phyloP scores from a whole-genome alignment of 352 stramenopile genomes.

The Pythium oligandrum region DNA sequence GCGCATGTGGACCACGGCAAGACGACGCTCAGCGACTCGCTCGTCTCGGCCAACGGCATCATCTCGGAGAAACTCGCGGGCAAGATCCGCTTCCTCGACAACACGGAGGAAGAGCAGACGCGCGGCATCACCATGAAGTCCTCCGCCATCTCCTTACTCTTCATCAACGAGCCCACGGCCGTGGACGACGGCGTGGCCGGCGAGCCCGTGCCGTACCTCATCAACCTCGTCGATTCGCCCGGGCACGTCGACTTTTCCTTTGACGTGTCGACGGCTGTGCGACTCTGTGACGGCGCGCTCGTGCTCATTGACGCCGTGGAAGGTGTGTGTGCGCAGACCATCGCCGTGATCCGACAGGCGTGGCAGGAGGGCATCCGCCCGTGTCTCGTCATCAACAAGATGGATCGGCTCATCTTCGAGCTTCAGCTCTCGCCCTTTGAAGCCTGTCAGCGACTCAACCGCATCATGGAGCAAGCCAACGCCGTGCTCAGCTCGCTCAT shows the following conservation, averaged over 20 bases:
- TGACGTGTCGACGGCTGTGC: constrained; percentile 93
- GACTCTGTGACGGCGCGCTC: constrained; percentile 92
- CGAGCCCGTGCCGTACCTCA: constrained; percentile 64
- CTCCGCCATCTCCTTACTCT: constrained; percentile 93
- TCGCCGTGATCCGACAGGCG: constrained; percentile 92
- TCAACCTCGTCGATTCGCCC: constrained; percentile 95
- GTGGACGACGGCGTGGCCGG: constrained; percentile 17
- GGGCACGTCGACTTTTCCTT: constrained; percentile 96
- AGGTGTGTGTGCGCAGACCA: constrained; percentile 94
- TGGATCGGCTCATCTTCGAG: constrained; percentile 94
- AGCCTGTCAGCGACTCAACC: constrained; percentile 91
- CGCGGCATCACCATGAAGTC: constrained; percentile 98
- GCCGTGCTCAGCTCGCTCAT: constrained; percentile 83
- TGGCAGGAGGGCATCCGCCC: constrained; percentile 92
- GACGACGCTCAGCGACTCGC: constrained; percentile 91
- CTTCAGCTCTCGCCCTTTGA: constrained; percentile 89
- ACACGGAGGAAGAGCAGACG: constrained; percentile 91
- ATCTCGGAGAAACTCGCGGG: constrained; percentile 96
- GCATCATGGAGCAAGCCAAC: constrained; percentile 90
- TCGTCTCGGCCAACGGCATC: constrained; percentile 96
- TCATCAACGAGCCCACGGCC: constrained; percentile 47
- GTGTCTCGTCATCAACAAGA: constrained; percentile 97
- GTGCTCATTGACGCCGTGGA: constrained; percentile 96
- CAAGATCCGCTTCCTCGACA: constrained; percentile 96
- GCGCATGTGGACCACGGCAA: constrained; percentile 94